Evolutionary conservation across 495 filamentous ascomycete genomes (phyloP).

Genomic region (Tuber borchii): DNA sequence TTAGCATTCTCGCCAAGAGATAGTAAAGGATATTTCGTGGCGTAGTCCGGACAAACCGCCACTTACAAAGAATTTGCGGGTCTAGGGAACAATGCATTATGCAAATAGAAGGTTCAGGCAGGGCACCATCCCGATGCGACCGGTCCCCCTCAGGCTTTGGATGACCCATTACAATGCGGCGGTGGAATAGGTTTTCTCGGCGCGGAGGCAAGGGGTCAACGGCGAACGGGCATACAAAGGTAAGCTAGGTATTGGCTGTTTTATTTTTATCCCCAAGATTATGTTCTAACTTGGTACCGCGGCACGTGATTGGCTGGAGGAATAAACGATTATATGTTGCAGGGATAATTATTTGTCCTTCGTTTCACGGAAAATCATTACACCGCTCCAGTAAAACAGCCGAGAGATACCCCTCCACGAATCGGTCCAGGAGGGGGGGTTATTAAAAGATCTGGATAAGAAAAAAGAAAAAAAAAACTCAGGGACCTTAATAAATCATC

Average conservation of each 20-base stretch:
- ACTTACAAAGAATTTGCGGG: not conserved
- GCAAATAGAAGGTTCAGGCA: not conserved
- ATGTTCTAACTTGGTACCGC: not conserved
- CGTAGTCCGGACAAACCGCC: not conserved
- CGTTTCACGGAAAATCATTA: not conserved
- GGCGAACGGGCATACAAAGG: not conserved
- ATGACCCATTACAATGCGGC: not conserved
- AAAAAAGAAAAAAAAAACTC: not conserved
- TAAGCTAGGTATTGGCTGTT: not conserved
- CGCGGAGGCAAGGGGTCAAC: not conserved
- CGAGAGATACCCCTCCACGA: not conserved
- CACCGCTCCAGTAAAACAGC: not conserved
- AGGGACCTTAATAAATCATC: not conserved
- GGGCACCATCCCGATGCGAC: not conserved
- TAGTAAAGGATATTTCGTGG: not conserved
- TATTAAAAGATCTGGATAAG: slow-evolving; percentile 1
- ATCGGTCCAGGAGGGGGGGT: not conserved
- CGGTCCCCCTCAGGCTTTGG: not conserved
- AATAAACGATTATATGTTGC: not conserved
- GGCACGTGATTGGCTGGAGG: not conserved
- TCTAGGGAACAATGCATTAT: not conserved
- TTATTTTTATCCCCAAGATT: not conserved
- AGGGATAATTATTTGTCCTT: not conserved
- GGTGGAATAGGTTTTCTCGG: not conserved
- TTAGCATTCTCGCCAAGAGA: not conserved